phyloP scores from a whole-genome alignment of 2,329 filamentous ascomycete species.

The Penicillium rolfsii region DNA sequence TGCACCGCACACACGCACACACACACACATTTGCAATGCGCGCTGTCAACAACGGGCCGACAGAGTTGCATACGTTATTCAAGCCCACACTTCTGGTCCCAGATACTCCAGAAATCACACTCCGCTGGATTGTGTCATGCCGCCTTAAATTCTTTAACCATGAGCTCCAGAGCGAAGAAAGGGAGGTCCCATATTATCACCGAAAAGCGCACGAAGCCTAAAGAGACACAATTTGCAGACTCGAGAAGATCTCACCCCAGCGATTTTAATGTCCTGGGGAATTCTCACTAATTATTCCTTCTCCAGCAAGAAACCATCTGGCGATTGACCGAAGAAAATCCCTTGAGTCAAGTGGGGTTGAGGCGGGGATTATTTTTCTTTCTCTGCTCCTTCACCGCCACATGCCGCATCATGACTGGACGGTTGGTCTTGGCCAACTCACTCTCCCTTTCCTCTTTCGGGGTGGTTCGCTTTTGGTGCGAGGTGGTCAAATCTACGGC shows the following conservation, averaged over 20 bases:
- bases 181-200: not conserved
- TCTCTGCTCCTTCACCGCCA: constrained; percentile 30
- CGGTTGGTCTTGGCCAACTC: constrained; percentile 29
- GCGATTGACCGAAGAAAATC: constrained; percentile 5
- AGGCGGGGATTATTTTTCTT: constrained; percentile 23
- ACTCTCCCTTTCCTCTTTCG: constrained; percentile 25
- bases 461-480: constrained; percentile 10
- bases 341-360: constrained; percentile 24
- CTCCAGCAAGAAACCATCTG: not conserved
- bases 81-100: constrained; percentile 18
- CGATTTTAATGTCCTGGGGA: not conserved
- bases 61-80: constrained; percentile 24
- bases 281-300: not conserved
- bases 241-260: not conserved
- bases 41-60: constrained; percentile 15
- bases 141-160: not conserved
- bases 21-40: constrained; percentile 1
- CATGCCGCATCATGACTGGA: constrained; percentile 33
- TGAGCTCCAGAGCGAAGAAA: not conserved
- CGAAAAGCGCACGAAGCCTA: not conserved
- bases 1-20: constrained; percentile 4
- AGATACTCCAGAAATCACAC: constrained; percentile 11
- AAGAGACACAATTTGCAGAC: not conserved
- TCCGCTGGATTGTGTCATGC: not conserved
- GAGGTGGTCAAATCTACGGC: constrained; percentile 4